Percentiles rank a stretch among this genome's conserved stretches.
Evolutionary conservation across 2,329 filamentous ascomycete genomes (phyloP).

Genomic region (Penicillium sp.): DNA sequence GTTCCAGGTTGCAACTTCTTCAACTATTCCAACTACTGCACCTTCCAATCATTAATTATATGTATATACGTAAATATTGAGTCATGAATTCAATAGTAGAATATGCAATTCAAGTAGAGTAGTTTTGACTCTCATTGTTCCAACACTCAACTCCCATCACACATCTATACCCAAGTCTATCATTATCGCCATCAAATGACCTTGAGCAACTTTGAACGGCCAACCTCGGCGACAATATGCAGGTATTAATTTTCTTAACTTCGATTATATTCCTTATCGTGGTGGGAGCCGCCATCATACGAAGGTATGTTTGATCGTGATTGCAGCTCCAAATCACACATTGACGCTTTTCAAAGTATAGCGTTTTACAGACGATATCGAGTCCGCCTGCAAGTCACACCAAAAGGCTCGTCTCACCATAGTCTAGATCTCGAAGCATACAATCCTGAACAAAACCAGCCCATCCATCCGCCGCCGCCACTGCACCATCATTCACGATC

Average conservation of each 20-base stretch:
- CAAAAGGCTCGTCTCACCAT: constrained; percentile 1
- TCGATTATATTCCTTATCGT: constrained; percentile 15
- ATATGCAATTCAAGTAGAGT: background rate
- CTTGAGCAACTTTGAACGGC: background rate
- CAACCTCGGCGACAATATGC: background rate
- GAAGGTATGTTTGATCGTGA: constrained; percentile 9
- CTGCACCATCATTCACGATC: constrained; percentile 8
- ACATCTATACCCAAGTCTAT: background rate
- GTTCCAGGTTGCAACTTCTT: background rate
- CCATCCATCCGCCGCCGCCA: background rate
- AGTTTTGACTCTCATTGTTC: background rate
- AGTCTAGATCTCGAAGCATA: constrained; percentile 9
- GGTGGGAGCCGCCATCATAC: constrained; percentile 6
- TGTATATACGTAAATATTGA: background rate
- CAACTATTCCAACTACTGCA: background rate
- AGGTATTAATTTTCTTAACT: constrained; percentile 16
- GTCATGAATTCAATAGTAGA: background rate
- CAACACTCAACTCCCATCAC: background rate
- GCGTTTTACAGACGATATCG: constrained; percentile 18
- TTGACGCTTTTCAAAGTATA: constrained; percentile 1
- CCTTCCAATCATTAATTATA: background rate
- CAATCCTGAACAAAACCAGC: background rate
- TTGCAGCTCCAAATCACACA: background rate
- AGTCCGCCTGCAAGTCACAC: constrained; percentile 16
- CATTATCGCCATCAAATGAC: background rate